Percentiles rank a stretch among this genome's conserved stretches.
Conservation (phyloP, 495 filamentous ascomycete species). For the Sordaria brevicollis region DNA sequence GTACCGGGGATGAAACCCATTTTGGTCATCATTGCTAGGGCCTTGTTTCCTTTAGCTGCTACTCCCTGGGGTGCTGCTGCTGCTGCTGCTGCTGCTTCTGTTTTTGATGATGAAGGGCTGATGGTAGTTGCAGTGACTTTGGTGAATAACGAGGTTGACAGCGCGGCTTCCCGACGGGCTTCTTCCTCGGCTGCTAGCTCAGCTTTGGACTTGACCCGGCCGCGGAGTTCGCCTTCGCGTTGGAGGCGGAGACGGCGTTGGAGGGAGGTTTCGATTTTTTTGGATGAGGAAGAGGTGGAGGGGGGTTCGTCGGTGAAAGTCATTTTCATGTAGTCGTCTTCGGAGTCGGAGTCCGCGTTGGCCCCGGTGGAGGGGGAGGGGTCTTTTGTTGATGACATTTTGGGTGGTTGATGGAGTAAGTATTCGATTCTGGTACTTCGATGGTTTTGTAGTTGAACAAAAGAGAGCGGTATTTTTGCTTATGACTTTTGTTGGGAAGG, state of each 20-base stretch:
- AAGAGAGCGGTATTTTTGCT: background rate
- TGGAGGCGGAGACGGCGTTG: constrained; percentile 44
- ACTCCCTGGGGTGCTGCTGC: constrained; percentile 5
- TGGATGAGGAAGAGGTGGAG: background rate
- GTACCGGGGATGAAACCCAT: constrained; percentile 73
- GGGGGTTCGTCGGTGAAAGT: constrained; percentile 30
- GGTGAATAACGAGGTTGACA: constrained; percentile 55
- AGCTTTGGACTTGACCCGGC: constrained; percentile 65
- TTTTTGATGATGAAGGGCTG: background rate
- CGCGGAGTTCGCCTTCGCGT: constrained; percentile 49
- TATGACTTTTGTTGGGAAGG: background rate
- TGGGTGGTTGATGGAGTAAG: background rate
- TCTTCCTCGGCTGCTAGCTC: constrained; percentile 64
- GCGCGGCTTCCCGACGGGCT: constrained; percentile 60
- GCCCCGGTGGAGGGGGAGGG: background rate
- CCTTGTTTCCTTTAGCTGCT: constrained; percentile 49
- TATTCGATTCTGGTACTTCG: background rate
- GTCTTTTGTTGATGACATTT: background rate
- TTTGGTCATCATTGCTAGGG: constrained; percentile 91
- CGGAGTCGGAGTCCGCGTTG: constrained; percentile 2
- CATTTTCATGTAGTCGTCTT: constrained; percentile 62
- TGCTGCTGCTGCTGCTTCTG: background rate
- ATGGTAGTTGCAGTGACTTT: constrained; percentile 15
- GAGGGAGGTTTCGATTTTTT: constrained; percentile 43
- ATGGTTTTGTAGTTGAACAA: background rate